Percentiles rank a stretch among this genome's conserved stretches.
phyloP scores from a whole-genome alignment of 139 green algal genomes.

The Monoraphidium neglectum region DNA sequence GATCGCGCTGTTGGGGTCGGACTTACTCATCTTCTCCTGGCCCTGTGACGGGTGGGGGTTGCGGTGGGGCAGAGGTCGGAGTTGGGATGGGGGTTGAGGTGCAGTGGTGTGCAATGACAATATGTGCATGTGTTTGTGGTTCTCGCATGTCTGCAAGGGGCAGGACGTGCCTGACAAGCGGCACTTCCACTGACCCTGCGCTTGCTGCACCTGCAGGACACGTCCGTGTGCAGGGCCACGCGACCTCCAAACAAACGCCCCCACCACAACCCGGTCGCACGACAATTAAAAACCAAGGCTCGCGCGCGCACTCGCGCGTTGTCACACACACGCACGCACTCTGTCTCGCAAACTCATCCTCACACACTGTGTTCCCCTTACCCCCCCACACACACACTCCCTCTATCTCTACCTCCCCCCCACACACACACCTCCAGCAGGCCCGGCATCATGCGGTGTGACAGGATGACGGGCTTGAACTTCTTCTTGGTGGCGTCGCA shows the following conservation, averaged over 20 bases:
- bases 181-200: too few species aligned
- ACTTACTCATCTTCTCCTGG: conserved; percentile 99
- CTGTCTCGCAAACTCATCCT: not conserved
- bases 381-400: not conserved
- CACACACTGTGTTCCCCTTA: not conserved
- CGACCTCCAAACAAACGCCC: too few species aligned
- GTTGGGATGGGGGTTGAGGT: not conserved
- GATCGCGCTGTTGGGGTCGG: conserved; percentile 95
- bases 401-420: not conserved
- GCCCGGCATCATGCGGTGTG: conserved; percentile 94
- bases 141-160: too few species aligned
- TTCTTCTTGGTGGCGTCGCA: conserved; percentile 95
- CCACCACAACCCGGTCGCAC: too few species aligned
- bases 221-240: too few species aligned
- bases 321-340: conserved; percentile 43
- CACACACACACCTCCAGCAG: conserved; percentile 70
- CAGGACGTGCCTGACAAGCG: too few species aligned
- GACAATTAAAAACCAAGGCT: too few species aligned
- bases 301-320: too few species aligned
- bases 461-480: conserved; percentile 97
- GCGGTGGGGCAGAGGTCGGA: not conserved
- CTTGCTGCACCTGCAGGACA: too few species aligned
- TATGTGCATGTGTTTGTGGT: too few species aligned
- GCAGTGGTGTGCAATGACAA: too few species aligned
- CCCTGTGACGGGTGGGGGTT: conserved; percentile 56